Evolutionary conservation across 306 rosid genomes (phyloP).

Genomic region (Corylus americana): DNA sequence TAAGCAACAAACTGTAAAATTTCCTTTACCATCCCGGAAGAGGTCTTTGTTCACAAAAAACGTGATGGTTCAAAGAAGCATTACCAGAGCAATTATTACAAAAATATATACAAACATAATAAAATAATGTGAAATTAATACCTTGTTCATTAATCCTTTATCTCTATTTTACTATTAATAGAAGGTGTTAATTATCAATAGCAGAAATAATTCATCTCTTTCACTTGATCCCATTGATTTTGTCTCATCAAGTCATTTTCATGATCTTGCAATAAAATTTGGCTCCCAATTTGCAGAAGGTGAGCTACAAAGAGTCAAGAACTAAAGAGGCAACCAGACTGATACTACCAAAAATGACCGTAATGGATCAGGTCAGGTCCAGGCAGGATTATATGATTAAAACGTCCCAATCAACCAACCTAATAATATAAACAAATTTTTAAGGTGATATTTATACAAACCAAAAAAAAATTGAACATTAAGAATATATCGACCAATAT

Average conservation of each 20-base stretch:
- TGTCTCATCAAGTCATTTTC: constrained; percentile 2
- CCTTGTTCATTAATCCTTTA: neutral
- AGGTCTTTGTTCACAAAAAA: neutral
- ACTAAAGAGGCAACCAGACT: neutral
- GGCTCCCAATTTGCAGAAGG: neutral
- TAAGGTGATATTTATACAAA: neutral
- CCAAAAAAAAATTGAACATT: neutral
- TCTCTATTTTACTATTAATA: neutral
- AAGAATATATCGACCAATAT: neutral
- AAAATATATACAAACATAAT: neutral
- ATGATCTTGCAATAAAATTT: neutral
- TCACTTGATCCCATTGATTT: neutral
- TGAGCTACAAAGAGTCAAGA: neutral
- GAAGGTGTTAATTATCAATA: neutral
- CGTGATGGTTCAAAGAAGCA: neutral
- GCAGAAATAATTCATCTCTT: neutral
- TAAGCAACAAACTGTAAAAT: neutral
- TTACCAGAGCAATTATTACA: neutral
- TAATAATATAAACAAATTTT: neutral
- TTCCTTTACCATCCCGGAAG: neutral
- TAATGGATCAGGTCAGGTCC: neutral
- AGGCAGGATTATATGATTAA: neutral
- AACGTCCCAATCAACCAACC: neutral
- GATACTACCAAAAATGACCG: neutral
- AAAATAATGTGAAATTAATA: neutral